Base-by-base conservation (phyloP, 2,329 filamentous ascomycete species). In the Fusarium circinatum region DNA sequence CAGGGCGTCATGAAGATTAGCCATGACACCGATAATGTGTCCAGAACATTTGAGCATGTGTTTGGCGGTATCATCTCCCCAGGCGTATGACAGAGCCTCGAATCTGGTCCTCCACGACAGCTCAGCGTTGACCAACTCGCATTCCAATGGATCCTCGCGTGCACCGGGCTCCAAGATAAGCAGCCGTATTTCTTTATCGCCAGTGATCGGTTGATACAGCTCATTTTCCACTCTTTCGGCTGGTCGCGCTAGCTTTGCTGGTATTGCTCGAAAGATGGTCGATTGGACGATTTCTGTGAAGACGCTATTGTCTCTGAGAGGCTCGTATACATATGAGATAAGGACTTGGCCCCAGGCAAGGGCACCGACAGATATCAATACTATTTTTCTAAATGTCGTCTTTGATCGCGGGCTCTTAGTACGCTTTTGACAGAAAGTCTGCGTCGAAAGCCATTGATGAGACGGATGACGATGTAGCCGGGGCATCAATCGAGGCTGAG, bases 11-110 rank as follows among this genome's bases (percentile, higher is more conserved):
- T 45, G 20, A 0, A 62, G 59, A 0, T 62, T 62, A 4, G 48
- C 8, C 15, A 0, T 6, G 0, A 56, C 30, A 15, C 5, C 0
- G 1, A 58, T 7, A 11, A 0, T 1, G 0, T n/a, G 9, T 0
- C 58, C 58, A 15, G 36, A 55, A 8, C 36, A 55, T 2, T 4
- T 61, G 0, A 61, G 3, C 8, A 4, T 0, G 1, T n/a, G 1
- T 4, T 15, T 11, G 2, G 18, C 11, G 0, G 8, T 24, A 5
- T 34, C 24, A 1, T 30, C 30, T 44, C 58, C 58, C 58, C 48
- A 62, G 3, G 20, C 36, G 4, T 62, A 62, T 0, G 48, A 62
- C 0, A 62, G 3, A 13, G 59, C 48, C 15, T 56, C 59, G 15
- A 34, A 62, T 5, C 38, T 62, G 13, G 58, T 62, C 2, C 48